Percentiles rank a stretch among this genome's conserved stretches.
Evolutionary conservation across 2,329 filamentous ascomycete genomes (phyloP).

Genomic region (Akanthomyces muscarius): DNA sequence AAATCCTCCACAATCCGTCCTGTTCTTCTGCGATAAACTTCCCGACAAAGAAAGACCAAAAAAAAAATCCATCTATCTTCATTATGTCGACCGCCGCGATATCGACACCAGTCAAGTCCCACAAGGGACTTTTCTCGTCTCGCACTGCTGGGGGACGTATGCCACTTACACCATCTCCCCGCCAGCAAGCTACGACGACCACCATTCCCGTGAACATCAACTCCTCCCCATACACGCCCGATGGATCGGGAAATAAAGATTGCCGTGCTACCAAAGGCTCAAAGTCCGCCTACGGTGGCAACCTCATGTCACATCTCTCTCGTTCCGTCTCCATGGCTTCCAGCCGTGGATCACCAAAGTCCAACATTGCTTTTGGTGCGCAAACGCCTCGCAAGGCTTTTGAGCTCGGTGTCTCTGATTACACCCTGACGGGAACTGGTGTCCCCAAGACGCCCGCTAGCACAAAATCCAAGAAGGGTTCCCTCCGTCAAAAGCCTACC

Average conservation of each 20-base stretch:
- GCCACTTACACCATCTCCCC: slow-evolving; percentile 89
- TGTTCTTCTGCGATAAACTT: not conserved
- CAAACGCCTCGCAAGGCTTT: slow-evolving; percentile 77
- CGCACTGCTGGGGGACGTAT: slow-evolving; percentile 93
- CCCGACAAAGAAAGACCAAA: slow-evolving; percentile 17
- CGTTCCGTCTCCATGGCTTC: slow-evolving; percentile 62
- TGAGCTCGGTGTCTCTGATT: slow-evolving; percentile 90
- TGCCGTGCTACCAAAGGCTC: slow-evolving; percentile 41
- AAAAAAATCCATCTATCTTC: slow-evolving; percentile 20
- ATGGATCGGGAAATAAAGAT: slow-evolving; percentile 51
- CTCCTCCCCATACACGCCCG: slow-evolving; percentile 76
- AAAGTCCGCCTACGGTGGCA: slow-evolving; percentile 77
- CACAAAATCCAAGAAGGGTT: slow-evolving; percentile 53
- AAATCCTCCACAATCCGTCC: not conserved
- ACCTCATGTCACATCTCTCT: slow-evolving; percentile 74
- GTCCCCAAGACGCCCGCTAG: slow-evolving; percentile 56
- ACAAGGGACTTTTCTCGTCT: slow-evolving; percentile 85
- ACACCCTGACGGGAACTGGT: slow-evolving; percentile 82
- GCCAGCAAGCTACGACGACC: slow-evolving; percentile 55
- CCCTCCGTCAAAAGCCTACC: slow-evolving; percentile 53
- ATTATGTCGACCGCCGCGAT: slow-evolving; percentile 78
- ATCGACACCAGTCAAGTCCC: slow-evolving; percentile 91
- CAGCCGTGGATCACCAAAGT: slow-evolving; percentile 88
- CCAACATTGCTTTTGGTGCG: slow-evolving; percentile 77
- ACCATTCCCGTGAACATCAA: slow-evolving; percentile 49